Conservation (phyloP, 2,329 filamentous ascomycete genomes). For the Basipetospora sp. region DNA sequence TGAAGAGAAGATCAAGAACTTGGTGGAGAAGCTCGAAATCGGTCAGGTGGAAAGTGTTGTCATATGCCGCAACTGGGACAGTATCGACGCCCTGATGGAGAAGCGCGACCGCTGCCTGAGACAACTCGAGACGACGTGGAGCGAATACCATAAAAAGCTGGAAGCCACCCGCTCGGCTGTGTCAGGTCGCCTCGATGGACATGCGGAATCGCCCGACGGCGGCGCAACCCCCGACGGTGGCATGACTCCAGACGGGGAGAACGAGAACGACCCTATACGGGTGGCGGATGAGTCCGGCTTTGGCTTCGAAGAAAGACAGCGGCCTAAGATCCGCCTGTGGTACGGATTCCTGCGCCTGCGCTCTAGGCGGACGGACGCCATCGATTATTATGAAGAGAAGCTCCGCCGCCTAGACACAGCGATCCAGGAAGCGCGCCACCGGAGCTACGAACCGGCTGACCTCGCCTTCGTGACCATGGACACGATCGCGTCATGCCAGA, state of each 20-base stretch:
- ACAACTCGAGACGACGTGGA: slow-evolving; percentile 72
- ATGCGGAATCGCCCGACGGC: slow-evolving; percentile 1
- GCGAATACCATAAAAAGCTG: slow-evolving; percentile 16
- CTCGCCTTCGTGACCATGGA: slow-evolving; percentile 96
- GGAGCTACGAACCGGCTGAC: slow-evolving; percentile 62
- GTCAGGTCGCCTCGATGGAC: slow-evolving; percentile 6
- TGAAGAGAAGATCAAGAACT: slow-evolving; percentile 68
- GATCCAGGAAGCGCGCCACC: slow-evolving; percentile 54
- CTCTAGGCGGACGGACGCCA: slow-evolving; percentile 66
- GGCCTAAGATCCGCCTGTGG: slow-evolving; percentile 60
- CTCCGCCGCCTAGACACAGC: slow-evolving; percentile 64
- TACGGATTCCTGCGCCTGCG: slow-evolving; percentile 63
- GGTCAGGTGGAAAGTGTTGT: slow-evolving; percentile 81
- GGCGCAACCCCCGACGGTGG: background rate
- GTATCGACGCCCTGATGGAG: slow-evolving; percentile 60
- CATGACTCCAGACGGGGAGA: background rate
- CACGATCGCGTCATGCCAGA: slow-evolving; percentile 79
- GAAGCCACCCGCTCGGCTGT: slow-evolving; percentile 18
- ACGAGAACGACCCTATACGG: background rate
- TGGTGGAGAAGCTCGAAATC: slow-evolving; percentile 77
- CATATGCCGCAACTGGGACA: slow-evolving; percentile 73
- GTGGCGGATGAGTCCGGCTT: slow-evolving; percentile 10
- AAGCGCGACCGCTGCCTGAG: slow-evolving; percentile 51
- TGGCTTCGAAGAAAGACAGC: slow-evolving; percentile 26
- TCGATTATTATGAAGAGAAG: slow-evolving; percentile 86